Base-by-base conservation (phyloP, 169 alveolate genomes). In the Plasmodium vivax region DNA sequence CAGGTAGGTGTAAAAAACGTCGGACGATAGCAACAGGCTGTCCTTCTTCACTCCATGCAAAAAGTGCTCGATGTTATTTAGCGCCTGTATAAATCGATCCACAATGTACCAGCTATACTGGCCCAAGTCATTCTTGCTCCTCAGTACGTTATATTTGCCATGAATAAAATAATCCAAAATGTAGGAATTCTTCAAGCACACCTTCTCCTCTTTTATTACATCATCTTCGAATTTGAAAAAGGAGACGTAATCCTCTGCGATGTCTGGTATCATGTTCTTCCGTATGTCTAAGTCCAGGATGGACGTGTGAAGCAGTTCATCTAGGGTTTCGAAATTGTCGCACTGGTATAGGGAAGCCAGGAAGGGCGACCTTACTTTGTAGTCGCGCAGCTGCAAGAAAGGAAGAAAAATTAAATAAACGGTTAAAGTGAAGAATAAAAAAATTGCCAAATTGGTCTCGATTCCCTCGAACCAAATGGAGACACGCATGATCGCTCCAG, bases 41-140 rank as follows among this genome's bases (percentile, higher is more conserved):
- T 90, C 94, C 73, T 93, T 77, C 83, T 93, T 83, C 51, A 92
- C 62, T 82, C 75, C 83, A 34, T 75, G 75, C 14, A 83, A 75
- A 77, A 68, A 92, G 51, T 92, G 84, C 82, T 92, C 92, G 92
- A 87, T 43, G 95, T 95, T 93, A 94, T 91, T 94, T 51, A 96
- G 92, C 30, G 95, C 82, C 32, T 84, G 74, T 27, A 96, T 47
- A 88, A 96, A 93, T 91, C 95, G 95, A 81, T 92, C 90, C 71
- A 96, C 51, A 73, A 95, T 83, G 94, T 85, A 92, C 98, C 98
- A 96, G 16, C 96, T 96, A 85, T 96, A 96, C 51, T 96, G 98
- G 12, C 98, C 98, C 68, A 96, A 94, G 8, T 96, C 96, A 71
- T 96, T 96, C 80, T 85, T 92, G 79, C 94, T 96, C 30, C 98